Base-by-base conservation (phyloP, 139 green algal species). In the Chlorella ohadii region DNA sequence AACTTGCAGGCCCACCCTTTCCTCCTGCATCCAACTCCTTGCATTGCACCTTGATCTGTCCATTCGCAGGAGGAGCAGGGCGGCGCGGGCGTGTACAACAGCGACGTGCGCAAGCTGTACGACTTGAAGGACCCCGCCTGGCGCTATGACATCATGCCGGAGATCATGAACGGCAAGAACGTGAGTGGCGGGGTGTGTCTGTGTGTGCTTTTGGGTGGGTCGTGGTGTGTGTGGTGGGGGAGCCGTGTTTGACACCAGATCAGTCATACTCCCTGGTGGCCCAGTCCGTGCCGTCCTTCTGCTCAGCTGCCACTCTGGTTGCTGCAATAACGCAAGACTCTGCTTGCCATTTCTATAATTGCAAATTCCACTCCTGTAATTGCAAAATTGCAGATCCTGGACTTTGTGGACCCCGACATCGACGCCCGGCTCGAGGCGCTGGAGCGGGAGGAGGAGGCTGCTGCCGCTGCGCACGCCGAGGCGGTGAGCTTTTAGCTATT, bases 331-430 rank as follows among this genome's bases (percentile, higher is more conserved):
- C n/a, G n/a, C n/a, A n/a, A n/a, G n/a, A n/a, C n/a, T n/a, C n/a
- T n/a, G n/a, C n/a, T n/a, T n/a, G n/a, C n/a, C n/a, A n/a, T n/a
- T n/a, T n/a, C n/a, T n/a, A n/a, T n/a, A n/a, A n/a, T n/a, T n/a
- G n/a, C n/a, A n/a, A n/a, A n/a, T n/a, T n/a, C n/a, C n/a, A n/a
- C n/a, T n/a, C n/a, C n/a, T n/a, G n/a, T n/a, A n/a, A n/a, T n/a
- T n/a, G n/a, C n/a, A n/a, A n/a, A n/a, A n/a, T n/a, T n/a, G n/a
- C 79, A 84, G 65, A 39, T 84, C 9, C 72, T 84, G 38, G 97
- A 99, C 90, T 99, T 98, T 81, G 91, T 99, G 59, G 97, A 99
- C 87, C 89, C 97, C 34, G 97, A 99, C 87, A 99, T 99, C 79
- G 95, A 99, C 56, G 94, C 92, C 23, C 92, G 92, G 79, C 92